Evolutionary conservation across 2,329 filamentous ascomycete species (phyloP).

Genomic region (Nemania sp.): DNA sequence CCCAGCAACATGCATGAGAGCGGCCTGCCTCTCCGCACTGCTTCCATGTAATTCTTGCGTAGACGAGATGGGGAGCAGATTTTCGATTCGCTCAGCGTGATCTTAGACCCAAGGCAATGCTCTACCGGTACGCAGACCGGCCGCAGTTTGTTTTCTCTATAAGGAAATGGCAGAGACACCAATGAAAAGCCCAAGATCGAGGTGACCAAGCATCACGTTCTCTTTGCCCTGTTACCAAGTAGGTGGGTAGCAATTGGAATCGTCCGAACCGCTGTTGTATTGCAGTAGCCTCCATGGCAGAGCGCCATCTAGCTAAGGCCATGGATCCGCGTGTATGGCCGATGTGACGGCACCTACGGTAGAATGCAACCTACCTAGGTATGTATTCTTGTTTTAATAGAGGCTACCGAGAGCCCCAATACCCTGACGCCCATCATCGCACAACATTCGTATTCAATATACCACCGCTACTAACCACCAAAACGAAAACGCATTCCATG

Average conservation of each 20-base stretch:
- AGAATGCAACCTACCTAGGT: not conserved
- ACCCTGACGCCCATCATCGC: not conserved
- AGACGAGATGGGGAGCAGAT: too few species aligned
- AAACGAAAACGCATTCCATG: not conserved
- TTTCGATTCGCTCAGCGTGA: too few species aligned
- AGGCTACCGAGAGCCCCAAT: not conserved
- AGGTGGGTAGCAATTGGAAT: slow-evolving; percentile 24
- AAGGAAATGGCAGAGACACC: too few species aligned
- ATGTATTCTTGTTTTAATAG: too few species aligned
- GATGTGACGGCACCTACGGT: slow-evolving; percentile 11
- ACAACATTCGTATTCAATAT: not conserved
- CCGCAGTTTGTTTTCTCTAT: too few species aligned
- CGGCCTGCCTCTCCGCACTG: not conserved
- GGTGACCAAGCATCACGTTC: too few species aligned
- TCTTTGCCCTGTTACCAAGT: slow-evolving; percentile 15
- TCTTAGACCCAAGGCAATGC: too few species aligned
- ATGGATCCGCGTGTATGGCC: slow-evolving; percentile 17
- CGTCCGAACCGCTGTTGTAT: slow-evolving; percentile 26
- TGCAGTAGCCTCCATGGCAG: slow-evolving; percentile 11
- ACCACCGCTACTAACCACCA: not conserved
- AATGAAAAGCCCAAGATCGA: too few species aligned
- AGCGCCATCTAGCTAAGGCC: slow-evolving; percentile 3
- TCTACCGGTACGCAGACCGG: too few species aligned
- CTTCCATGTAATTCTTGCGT: not conserved
- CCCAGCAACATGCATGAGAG: not conserved